Conservation (phyloP, 331 rosid genomes). For the Acacia concinna region DNA sequence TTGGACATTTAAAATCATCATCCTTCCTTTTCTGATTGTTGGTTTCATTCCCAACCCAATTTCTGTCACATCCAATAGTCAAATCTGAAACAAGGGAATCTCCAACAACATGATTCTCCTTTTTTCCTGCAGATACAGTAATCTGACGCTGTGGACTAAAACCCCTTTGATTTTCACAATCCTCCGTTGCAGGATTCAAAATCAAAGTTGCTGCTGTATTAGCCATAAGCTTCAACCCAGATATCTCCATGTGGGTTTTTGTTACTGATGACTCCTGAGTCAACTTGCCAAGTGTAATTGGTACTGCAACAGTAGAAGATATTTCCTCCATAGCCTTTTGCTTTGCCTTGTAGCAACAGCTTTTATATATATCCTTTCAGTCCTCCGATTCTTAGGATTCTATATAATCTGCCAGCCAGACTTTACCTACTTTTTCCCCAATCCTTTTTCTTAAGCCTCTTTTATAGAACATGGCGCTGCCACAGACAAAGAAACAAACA, state of each 20-base stretch:
- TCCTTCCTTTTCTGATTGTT: constrained; percentile 25
- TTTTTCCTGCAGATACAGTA: constrained; percentile 21
- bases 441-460: constrained; percentile 28
- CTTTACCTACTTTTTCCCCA: constrained; percentile 26
- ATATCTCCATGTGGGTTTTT: constrained; percentile 60
- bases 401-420: constrained; percentile 19
- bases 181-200: constrained; percentile 38
- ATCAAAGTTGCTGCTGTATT: constrained; percentile 51
- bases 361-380: constrained; percentile 24
- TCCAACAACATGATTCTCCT: constrained; percentile 36
- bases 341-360: constrained; percentile 31
- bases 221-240: constrained; percentile 58
- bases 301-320: constrained; percentile 59
- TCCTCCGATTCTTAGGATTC: constrained; percentile 13
- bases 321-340: constrained; percentile 58
- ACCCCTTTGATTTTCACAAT: constrained; percentile 20
- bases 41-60: constrained; percentile 37
- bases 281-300: constrained; percentile 55
- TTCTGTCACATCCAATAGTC: constrained; percentile 27
- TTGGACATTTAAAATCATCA: constrained; percentile 23
- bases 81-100: constrained; percentile 37
- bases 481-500: constrained; percentile 17
- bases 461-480: constrained; percentile 28
- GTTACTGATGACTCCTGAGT: constrained; percentile 54
- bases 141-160: constrained; percentile 30